Evolutionary conservation across 768 basidiomycete genomes (phyloP).

Genomic region (Boletus vinaceobasis): DNA sequence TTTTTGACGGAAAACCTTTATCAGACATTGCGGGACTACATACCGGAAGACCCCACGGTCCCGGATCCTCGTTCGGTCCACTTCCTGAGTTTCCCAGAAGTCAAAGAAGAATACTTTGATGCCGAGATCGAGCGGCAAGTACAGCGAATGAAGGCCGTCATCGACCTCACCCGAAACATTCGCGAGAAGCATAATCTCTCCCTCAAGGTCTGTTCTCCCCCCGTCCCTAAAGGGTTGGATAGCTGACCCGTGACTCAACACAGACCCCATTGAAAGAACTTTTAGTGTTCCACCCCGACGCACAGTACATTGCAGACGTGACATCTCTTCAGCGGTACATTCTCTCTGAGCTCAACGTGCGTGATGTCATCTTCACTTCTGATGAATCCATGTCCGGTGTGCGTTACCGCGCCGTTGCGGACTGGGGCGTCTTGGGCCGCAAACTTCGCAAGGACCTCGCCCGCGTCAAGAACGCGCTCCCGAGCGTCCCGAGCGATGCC

Average conservation of each 20-base stretch:
- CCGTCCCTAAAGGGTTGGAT: not conserved
- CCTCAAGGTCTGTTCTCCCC: constrained; percentile 64
- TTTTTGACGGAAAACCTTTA: constrained; percentile 97
- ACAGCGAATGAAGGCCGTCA: constrained; percentile 90
- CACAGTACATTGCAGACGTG: constrained; percentile 81
- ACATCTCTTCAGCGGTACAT: constrained; percentile 84
- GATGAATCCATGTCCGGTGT: constrained; percentile 86
- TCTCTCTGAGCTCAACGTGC: constrained; percentile 92
- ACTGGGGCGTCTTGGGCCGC: constrained; percentile 91
- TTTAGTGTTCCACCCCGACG: constrained; percentile 87
- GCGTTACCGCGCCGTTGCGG: constrained; percentile 86
- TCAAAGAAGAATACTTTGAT: constrained; percentile 95
- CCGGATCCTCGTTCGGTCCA: constrained; percentile 90
- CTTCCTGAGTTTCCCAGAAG: constrained; percentile 90
- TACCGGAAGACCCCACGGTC: constrained; percentile 67
- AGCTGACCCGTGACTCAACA: not conserved
- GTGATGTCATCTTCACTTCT: constrained; percentile 83
- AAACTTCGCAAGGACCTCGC: constrained; percentile 91
- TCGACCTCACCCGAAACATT: constrained; percentile 84
- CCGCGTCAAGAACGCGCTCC: constrained; percentile 85
- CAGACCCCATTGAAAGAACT: constrained; percentile 92
- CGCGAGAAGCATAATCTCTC: constrained; percentile 85
- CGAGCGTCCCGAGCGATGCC: constrained; percentile 73
- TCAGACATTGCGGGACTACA: constrained; percentile 82
- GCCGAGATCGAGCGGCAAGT: constrained; percentile 91